Percentiles rank a stretch among this genome's conserved stretches.
Evolutionary conservation across 83 land plant species (phyloP).

Genomic region (Picea abies): DNA sequence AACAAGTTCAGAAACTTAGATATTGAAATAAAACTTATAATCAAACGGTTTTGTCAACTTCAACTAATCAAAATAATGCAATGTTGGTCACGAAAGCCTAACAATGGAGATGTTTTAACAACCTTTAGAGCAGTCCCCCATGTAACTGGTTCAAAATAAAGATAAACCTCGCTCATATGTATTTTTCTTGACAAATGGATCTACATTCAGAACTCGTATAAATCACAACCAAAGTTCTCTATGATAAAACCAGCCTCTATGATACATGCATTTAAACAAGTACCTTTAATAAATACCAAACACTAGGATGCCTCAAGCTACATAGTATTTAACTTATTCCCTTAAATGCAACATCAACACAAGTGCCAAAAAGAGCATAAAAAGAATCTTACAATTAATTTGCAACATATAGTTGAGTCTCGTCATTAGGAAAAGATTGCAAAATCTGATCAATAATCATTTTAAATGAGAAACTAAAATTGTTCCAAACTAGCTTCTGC

Average conservation of each 20-base stretch:
- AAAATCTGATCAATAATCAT: too few relatives aligned
- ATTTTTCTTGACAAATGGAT: constrained; percentile 65
- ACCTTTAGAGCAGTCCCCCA: constrained; percentile 84
- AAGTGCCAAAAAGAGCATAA: background rate
- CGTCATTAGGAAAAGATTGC: too few relatives aligned
- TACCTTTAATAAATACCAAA: background rate
- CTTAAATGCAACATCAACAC: background rate
- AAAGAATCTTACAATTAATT: too few relatives aligned
- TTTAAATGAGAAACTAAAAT: background rate
- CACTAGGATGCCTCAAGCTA: background rate
- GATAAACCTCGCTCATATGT: constrained; percentile 79
- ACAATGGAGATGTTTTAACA: background rate
- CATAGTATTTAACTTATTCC: background rate
- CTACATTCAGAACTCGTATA: constrained; percentile 59
- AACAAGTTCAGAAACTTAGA: background rate
- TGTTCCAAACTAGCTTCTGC: background rate
- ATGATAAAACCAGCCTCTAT: constrained; percentile 87
- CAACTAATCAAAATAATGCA: background rate
- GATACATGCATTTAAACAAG: constrained; percentile 42
- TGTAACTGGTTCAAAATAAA: constrained; percentile 70
- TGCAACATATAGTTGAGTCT: too few relatives aligned
- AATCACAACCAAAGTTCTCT: too few relatives aligned
- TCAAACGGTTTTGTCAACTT: background rate
- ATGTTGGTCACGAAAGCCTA: background rate
- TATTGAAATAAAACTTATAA: background rate